Evolutionary conservation across 495 filamentous ascomycete species (phyloP).

Genomic region (Tuber aestivum): DNA sequence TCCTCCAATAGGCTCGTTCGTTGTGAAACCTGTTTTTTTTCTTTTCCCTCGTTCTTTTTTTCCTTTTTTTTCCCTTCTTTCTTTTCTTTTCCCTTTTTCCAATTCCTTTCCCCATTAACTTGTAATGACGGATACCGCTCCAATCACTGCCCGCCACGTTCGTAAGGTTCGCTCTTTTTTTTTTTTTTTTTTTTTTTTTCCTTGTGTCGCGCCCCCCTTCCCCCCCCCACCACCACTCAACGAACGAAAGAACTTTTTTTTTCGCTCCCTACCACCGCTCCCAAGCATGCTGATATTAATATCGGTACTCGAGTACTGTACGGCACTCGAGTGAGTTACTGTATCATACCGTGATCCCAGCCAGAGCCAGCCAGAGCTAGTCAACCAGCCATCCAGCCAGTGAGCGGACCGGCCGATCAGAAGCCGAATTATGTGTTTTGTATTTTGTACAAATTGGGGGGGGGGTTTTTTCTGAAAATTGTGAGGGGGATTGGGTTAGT

Average conservation of each 20-base stretch:
- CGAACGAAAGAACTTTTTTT: background rate
- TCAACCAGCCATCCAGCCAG: conserved; percentile 5
- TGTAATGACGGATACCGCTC: conserved; percentile 31
- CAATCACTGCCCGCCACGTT: conserved; percentile 42
- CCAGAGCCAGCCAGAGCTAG: no score
- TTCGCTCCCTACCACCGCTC: background rate
- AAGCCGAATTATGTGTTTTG: conserved; percentile 22
- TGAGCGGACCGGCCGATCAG: conserved; percentile 39
- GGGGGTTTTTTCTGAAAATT: no score
- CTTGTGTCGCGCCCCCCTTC: background rate
- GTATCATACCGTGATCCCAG: no score
- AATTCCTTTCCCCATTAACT: background rate
- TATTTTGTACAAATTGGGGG: no score
- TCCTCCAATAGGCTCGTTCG: background rate
- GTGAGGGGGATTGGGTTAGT: background rate
- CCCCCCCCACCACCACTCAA: no score
- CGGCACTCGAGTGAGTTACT: no score
- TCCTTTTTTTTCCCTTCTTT: background rate
- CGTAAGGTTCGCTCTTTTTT: conserved; percentile 31
- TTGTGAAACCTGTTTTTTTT: conserved; percentile 34
- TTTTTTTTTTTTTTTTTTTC: conserved; percentile 11
- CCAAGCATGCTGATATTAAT: conserved; percentile 19
- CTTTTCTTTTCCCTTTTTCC: background rate
- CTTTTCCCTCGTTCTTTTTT: background rate
- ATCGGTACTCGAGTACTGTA: no score